Evolutionary conservation across 192 early-diverging fungal genomes (phyloP).

Genomic region (Entrophospora sp.): DNA sequence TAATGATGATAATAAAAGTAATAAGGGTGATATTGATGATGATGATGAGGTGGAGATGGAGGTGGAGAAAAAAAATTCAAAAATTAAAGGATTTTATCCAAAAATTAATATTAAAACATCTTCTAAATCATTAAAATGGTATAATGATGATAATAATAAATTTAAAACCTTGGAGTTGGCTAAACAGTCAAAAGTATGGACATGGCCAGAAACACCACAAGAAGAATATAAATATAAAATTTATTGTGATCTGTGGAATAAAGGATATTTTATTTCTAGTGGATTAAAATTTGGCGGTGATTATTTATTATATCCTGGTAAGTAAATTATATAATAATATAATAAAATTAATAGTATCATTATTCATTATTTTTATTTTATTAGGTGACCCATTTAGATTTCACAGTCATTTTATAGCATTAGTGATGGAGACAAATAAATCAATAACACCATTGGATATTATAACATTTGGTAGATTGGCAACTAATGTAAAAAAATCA

Average conservation of each 20-base stretch:
- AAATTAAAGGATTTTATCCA: slow-evolving; percentile 7
- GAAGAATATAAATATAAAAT: slow-evolving; percentile 36
- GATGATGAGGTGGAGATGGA: not conserved
- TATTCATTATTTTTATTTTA: not conserved
- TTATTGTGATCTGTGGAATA: slow-evolving; percentile 56
- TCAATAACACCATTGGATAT: slow-evolving; percentile 7
- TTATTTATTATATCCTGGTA: slow-evolving; percentile 58
- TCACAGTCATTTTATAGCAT: slow-evolving; percentile 11
- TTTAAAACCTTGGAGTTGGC: slow-evolving; percentile 5
- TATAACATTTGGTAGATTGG: slow-evolving; percentile 16
- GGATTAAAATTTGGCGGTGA: slow-evolving; percentile 85
- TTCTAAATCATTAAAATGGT: slow-evolving; percentile 14
- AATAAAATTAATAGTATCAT: not conserved
- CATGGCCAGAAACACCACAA: slow-evolving; percentile 29
- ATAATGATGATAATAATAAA: slow-evolving; percentile 2
- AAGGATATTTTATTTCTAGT: slow-evolving; percentile 57
- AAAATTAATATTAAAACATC: slow-evolving; percentile 13
- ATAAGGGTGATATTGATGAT: not conserved
- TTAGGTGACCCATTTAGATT: slow-evolving; percentile 13
- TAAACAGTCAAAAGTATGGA: slow-evolving; percentile 20
- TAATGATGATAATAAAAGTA: not conserved
- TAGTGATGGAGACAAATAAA: not conserved
- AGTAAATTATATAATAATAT: not conserved
- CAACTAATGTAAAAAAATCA: slow-evolving; percentile 8
- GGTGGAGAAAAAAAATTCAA: not conserved